Evolutionary conservation across 768 basidiomycete species (phyloP), one percentile per base, ranked within the genome.

Genomic region (Serendipita sp.): DNA sequence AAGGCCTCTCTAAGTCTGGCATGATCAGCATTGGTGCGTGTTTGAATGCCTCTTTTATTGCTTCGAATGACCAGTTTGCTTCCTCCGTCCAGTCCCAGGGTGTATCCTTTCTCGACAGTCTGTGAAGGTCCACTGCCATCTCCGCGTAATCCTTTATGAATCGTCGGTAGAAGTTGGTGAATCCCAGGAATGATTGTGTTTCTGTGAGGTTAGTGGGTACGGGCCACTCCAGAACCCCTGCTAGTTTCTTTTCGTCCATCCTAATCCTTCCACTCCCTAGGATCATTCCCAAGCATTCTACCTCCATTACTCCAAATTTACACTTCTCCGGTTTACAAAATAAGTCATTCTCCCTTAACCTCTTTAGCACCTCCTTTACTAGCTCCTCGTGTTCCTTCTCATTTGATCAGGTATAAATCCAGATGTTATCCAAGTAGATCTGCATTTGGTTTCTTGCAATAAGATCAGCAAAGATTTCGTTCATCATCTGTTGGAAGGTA

Each of bases 381-480:
- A 73, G 72, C 2, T 62, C 28, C n/a, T 69, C 65, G 61, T 78
- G 77, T 24, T 77, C 69, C n/a, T 72, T 67, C 24, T 62, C 66
- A 13, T 65, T 38, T n/a, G n/a, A 65, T 13, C 67, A 43, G 41
- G 77, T 78, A 62, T 74, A 79, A 28, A 79, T 75, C 5, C 78
- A 69, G 62, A 79, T 76, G 66, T 78, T 71, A 61, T 78, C 77
- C 34, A 78, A 61, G 66, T 78, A 80, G 45, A 79, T 73, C 30
- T 78, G 69, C 61, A 71, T 72, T n/a, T n/a, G n/a, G 34, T 5
- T 38, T 5, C 4, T 14, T 0, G 71, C 71, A 22, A 74, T 63
- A 48, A 72, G 62, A 34, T 77, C 73, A 11, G 68, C 68, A 7
- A 79, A 68, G 13, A 72, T 72, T 61, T 75, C 74, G 31, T 76